Percentiles rank a stretch among this genome's conserved stretches.
Conservation (phyloP, 352 stramenopile species). For the Pythium utonaiense region DNA sequence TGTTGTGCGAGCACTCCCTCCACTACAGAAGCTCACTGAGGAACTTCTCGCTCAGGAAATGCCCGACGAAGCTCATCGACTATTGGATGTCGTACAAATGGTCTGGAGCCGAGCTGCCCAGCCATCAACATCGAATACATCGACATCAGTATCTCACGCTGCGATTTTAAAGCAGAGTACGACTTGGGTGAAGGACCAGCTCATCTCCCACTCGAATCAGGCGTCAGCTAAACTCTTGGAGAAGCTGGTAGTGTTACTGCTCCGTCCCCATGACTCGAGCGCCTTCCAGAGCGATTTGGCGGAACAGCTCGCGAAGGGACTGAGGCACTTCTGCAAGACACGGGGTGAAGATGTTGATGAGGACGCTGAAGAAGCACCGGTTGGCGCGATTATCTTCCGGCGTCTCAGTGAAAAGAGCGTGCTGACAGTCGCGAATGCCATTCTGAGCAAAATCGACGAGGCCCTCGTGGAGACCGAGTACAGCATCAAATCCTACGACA, state of each 20-base stretch:
- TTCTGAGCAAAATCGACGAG: slow-evolving; percentile 34
- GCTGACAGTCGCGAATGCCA: slow-evolving; percentile 26
- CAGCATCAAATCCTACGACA: slow-evolving; percentile 33
- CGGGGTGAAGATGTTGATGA: slow-evolving; percentile 17
- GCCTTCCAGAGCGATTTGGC: slow-evolving; percentile 22
- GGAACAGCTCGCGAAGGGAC: slow-evolving; percentile 30
- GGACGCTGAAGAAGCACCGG: neutral
- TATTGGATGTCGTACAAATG: slow-evolving; percentile 17
- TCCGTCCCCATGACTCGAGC: slow-evolving; percentile 26
- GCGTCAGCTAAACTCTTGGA: slow-evolving; percentile 24
- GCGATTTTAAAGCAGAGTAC: slow-evolving; percentile 2
- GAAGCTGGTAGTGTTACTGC: slow-evolving; percentile 30
- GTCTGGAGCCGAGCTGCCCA: slow-evolving; percentile 5
- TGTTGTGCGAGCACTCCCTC: slow-evolving; percentile 2
- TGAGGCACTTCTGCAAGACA: slow-evolving; percentile 34
- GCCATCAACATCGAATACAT: neutral
- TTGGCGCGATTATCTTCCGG: slow-evolving; percentile 17
- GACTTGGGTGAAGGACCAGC: slow-evolving; percentile 32
- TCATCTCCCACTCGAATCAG: slow-evolving; percentile 9
- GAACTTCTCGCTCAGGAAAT: slow-evolving; percentile 13
- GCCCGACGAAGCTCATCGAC: slow-evolving; percentile 9
- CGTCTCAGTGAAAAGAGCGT: slow-evolving; percentile 33
- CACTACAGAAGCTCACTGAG: slow-evolving; percentile 14
- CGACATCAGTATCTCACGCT: neutral
- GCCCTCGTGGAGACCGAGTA: slow-evolving; percentile 27